phyloP scores from a whole-genome alignment of 176 grass and related monocot species.

The Neostapfia colusana region DNA sequence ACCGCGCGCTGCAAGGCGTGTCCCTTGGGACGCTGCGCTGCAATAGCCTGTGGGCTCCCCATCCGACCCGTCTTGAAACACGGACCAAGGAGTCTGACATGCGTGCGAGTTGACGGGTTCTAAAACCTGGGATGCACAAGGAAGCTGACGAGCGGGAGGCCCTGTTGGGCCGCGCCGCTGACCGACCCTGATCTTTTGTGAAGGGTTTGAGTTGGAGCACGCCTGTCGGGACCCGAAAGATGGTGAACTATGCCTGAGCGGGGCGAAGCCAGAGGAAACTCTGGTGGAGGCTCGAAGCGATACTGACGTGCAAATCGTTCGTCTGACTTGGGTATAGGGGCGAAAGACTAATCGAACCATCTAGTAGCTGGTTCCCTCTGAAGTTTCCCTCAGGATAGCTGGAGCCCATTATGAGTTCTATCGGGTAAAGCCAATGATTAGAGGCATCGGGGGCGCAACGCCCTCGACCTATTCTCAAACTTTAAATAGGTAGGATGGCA shows the following conservation, averaged over 20 bases:
- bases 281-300: constrained; percentile 73
- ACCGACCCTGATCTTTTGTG: too few species aligned
- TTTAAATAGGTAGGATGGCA: constrained; percentile 79
- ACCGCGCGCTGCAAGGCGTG: too few species aligned
- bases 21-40: too few species aligned
- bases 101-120: too few species aligned
- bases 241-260: constrained; percentile 72
- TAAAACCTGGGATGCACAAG: too few species aligned
- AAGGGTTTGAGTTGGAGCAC: too few species aligned
- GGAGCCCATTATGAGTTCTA: constrained; percentile 60
- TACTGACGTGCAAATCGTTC: constrained; percentile 74
- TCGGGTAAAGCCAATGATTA: constrained; percentile 84
- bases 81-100: too few species aligned
- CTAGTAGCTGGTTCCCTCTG: constrained; percentile 62
- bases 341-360: constrained; percentile 74
- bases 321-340: constrained; percentile 80
- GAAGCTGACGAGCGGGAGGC: too few species aligned
- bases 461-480: constrained; percentile 81
- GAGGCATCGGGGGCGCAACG: constrained; percentile 70
- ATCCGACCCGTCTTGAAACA: too few species aligned
- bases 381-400: constrained; percentile 83
- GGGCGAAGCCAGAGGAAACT: constrained; percentile 73
- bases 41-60: too few species aligned
- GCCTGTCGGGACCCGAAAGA: too few species aligned
- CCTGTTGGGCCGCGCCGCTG: too few species aligned